Evolutionary conservation across 768 basidiomycete genomes (phyloP), one percentile per base, ranked within the genome.

Genomic region (Hericium coralloides): DNA sequence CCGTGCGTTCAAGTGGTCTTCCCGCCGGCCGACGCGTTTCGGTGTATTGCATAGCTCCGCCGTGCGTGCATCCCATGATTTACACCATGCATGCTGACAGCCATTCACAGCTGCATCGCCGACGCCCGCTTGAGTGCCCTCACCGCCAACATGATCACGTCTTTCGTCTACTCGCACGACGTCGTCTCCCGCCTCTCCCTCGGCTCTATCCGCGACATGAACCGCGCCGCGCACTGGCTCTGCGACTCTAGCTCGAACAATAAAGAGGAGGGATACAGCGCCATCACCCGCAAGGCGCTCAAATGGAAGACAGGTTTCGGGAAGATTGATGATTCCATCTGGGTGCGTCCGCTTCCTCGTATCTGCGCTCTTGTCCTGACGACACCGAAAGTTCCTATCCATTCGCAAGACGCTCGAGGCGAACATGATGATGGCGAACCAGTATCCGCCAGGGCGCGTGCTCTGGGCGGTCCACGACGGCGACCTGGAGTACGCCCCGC

Each of bases 371-470:
- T 38, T 20, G n/a, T 56, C 38, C 47, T 38, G 47, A 15, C 37
- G 20, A n/a, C 41, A 17, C 12, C 38, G 23, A 55, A 55, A 92
- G 90, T 89, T 92, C 64, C 73, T 92, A 39, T 80, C 88, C 0
- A 79, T 87, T 57, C 81, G 90, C 48, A 92, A 89, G 74, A 91
- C 89, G 2, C 76, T 92, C 0, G 88, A 92, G 67, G 89, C 89
- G 48, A 90, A 88, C 58, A 92, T 92, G 89, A 67, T 82, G 51
- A 80, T 77, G 73, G 72, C 80, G 2, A 77, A 84, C 61, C 77
- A 89, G 67, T 90, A 80, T 59, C 89, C 89, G 12, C 86, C 90
- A 0, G 90, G 89, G 2, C 78, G 83, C 8, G 83, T 92, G 15
- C 75, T 89, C 36, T 91, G 89, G 89, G 89, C 84, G 5, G 74